Evolutionary conservation across 2,329 filamentous ascomycete genomes (phyloP).

Genomic region (Sclerotinia subarctica): DNA sequence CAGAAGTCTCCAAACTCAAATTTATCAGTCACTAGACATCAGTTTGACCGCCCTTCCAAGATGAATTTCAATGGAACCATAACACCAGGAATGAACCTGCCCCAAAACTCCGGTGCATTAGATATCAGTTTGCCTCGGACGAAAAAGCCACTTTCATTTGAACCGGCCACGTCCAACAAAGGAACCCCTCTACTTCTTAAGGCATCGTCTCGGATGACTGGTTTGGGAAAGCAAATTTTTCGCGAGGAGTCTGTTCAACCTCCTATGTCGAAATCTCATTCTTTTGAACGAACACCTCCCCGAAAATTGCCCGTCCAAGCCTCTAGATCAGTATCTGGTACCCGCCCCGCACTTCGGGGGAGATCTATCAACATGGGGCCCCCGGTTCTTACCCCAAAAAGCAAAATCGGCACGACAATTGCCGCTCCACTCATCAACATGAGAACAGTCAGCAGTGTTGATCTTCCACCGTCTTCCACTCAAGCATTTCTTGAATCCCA

Average conservation of each 20-base stretch:
- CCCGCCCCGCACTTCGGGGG: constrained; percentile 19
- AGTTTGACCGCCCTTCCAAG: no score
- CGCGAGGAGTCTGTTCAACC: neutral
- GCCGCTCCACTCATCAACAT: neutral
- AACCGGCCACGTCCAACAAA: neutral
- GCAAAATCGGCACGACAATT: constrained; percentile 6
- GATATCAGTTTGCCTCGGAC: no score
- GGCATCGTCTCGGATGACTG: neutral
- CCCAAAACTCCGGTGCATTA: neutral
- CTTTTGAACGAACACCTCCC: neutral
- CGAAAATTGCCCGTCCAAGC: neutral
- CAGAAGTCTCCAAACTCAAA: neutral
- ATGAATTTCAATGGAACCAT: no score
- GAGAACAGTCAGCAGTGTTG: neutral
- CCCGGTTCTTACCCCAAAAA: constrained; percentile 21
- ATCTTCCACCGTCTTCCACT: constrained; percentile 44
- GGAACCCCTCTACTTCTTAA: neutral
- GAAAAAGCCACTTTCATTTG: neutral
- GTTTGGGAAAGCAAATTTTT: neutral
- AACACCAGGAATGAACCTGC: neutral
- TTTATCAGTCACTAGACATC: neutral
- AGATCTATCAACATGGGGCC: constrained; percentile 30
- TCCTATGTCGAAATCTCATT: neutral
- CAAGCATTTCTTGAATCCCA: constrained; percentile 51
- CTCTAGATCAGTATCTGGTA: neutral